Evolutionary conservation across 257 asterid species (phyloP), one percentile per base, ranked within the genome.

Genomic region (Mentha longifolia): DNA sequence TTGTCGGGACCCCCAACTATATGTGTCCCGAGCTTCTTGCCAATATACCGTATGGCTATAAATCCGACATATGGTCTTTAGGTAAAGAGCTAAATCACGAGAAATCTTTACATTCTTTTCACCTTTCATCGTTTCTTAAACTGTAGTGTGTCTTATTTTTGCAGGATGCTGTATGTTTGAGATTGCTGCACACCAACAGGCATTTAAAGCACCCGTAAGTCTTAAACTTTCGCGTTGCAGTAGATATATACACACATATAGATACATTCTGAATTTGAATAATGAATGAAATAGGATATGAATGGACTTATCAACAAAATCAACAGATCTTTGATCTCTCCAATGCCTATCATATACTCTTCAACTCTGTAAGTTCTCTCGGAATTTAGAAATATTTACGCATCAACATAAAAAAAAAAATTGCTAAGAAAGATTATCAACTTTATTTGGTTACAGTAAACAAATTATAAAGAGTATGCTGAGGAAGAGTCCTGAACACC

Each of bases 1-100:
- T 81, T 61, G 92, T 74, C 9, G 96, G 97, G 37, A 89, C 88
- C 45, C 87, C 98, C 55, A 89, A 84, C 73, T 89, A 94, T 80
- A 89, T 95, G 90, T 92, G 98, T 74, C 99, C 98, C 6, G 99
- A 95, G 84, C 87, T 95, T 76, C 90, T 95, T 82, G 81, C 88
- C 7, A 84, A 87, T 60, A 72, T 77, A 59, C 97, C 98, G 4
- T 95, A 89, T 69, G 90, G 98, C 81, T 95, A 95, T 81, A 95
- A 92, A 85, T 92, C 98, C 6, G 98, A 92, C 84, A 88, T 92
- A 76, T 95, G 98, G 98, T 90, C 96, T n/a, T 88, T 95, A 11
- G 99, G 98, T 94, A 86, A 85, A 72, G 68, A 50, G 19, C 74
- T 22, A 20, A 20, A 30, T 76, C 50, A 6, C 8, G 43, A 67